Evolutionary conservation across 805 yeast species (phyloP), one percentile per base, ranked within the genome.

Genomic region (Sugiyamaella qingdaonensis): DNA sequence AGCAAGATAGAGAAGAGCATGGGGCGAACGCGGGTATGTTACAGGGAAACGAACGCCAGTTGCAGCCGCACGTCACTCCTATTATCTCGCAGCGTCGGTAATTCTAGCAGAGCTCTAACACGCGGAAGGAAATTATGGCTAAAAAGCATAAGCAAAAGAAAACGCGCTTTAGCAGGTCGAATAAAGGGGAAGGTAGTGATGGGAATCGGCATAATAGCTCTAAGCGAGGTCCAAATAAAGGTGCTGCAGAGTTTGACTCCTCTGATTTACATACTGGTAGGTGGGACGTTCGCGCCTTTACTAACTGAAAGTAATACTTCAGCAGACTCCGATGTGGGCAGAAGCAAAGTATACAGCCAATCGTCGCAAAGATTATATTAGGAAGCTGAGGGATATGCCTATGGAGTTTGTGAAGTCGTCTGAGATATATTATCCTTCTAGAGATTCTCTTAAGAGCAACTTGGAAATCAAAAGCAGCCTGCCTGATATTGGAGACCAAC

Each of bases 351-450:
- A n/a, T 14, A 34, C 37, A 9, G 37, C 37, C 4, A 34, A 14
- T 4, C 4, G 10, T 34, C 37, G 37, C 10, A 14, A 14, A 4
- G 37, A 14, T 14, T 34, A 4, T 14, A 34, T 9, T 4, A 14
- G 16, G 4, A 13, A 34, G 21, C 34, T 49, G 19, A 24, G 55
- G 19, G 10, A 32, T 34, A 18, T 42, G 21, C 46, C 53, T 2
- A 33, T 53, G n/a, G 33, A 29, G n/a, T 53, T 53, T 21, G 37
- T 53, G 34, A 53, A 49, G 37, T 42, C 53, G 37, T 19, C 50
- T n/a, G 49, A 53, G 24, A 14, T 36, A 14, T 53, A 49, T 36
- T 52, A 48, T 52, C 54, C 54, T 13, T 45, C 54, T 10, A 32
- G 46, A 3, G 37, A 34, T 13, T 42, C 10, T 3, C 7, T 36